These are phyloP conservation scores for Geranium incanum DNA, from an alignment of 441 rosid species.

Conservation along the genomic window DNA sequence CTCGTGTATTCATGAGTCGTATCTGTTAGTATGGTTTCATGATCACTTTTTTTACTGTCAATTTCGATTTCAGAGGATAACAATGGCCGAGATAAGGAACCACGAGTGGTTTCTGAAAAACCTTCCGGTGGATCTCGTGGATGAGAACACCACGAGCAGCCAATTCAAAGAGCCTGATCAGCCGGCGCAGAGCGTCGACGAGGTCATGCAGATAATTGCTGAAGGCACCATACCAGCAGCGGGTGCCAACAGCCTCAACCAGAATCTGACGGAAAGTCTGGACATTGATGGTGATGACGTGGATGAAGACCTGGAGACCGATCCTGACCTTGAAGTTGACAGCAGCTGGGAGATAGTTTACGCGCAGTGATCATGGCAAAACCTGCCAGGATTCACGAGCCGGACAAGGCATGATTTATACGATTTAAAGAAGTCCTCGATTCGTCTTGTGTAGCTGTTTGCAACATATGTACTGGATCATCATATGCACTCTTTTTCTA, in stretches of 20 bases:
- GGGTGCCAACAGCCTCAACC: slow-evolving; percentile 55
- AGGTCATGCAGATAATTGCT: slow-evolving; percentile 88
- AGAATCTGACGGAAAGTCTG: slow-evolving; percentile 61
- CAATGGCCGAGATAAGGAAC: slow-evolving; percentile 70
- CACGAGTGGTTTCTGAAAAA: slow-evolving; percentile 94
- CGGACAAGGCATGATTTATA: no score
- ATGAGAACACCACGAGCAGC: slow-evolving; percentile 37
- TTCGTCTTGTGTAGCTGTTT: no score
- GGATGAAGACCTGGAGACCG: slow-evolving; percentile 86
- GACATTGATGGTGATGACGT: slow-evolving; percentile 72
- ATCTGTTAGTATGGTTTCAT: no score
- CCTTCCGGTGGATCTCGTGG: slow-evolving; percentile 78
- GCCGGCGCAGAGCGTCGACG: slow-evolving; percentile 71
- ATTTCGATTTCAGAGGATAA: slow-evolving; percentile 53
- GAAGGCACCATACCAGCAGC: slow-evolving; percentile 92
- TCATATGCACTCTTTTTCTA: no score
- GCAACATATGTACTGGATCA: no score
- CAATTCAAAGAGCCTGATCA: slow-evolving; percentile 84
- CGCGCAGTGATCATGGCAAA: slow-evolving; percentile 50
- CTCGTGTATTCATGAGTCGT: slow-evolving; percentile 5
- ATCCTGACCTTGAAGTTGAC: slow-evolving; percentile 83
- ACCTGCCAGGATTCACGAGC: not conserved
- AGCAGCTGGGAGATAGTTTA: slow-evolving; percentile 94
- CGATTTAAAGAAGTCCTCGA: no score
- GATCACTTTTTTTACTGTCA: no score